Conservation (phyloP, 208 protist species). For the Giardia muris region DNA sequence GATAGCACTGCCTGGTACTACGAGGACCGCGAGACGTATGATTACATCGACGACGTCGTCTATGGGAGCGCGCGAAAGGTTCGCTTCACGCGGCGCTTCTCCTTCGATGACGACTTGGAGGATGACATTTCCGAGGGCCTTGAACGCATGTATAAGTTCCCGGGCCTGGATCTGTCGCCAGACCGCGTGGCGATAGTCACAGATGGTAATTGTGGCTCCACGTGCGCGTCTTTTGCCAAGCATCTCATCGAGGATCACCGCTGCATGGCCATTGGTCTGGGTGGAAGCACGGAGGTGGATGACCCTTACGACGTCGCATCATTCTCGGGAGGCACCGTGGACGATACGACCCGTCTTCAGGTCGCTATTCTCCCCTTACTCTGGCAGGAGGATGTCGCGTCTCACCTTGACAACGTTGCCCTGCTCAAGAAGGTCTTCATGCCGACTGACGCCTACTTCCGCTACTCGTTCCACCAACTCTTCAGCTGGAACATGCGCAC, state of each 20-base stretch:
- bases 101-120: slow-evolving; percentile 19
- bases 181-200: background rate
- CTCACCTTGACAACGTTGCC: background rate
- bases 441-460: background rate
- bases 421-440: background rate
- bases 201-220: slow-evolving; percentile 2
- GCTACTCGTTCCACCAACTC: background rate
- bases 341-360: background rate
- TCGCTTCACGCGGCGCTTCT: background rate
- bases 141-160: background rate
- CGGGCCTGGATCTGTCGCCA: background rate
- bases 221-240: slow-evolving; percentile 13
- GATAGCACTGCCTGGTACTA: background rate
- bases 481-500: background rate
- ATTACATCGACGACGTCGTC: background rate
- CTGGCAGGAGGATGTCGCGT: background rate
- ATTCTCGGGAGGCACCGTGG: slow-evolving; percentile 4
- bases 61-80: background rate
- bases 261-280: background rate
- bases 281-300: background rate
- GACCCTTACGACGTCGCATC: slow-evolving; percentile 15
- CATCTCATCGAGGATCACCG: background rate
- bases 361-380: background rate
- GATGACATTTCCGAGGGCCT: background rate
- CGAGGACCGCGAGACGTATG: background rate